Evolutionary conservation across 202 grass and related monocot genomes (phyloP).

Genomic region (Zizania palustris): DNA sequence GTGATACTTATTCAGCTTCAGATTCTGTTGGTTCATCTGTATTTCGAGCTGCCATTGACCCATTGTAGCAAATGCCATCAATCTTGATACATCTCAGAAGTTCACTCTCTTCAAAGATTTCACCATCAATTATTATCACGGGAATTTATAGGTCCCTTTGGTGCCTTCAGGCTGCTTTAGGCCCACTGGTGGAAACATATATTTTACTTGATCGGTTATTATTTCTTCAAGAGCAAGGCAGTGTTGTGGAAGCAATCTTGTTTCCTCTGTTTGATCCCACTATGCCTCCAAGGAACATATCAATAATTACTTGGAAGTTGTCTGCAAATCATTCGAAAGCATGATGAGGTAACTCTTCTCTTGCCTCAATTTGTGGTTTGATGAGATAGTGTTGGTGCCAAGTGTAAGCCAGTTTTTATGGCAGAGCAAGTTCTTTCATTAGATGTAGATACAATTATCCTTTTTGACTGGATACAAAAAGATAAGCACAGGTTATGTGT

Average conservation of each 20-base stretch:
- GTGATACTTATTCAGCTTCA: constrained; percentile 17
- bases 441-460: constrained; percentile 24
- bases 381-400: constrained; percentile 22
- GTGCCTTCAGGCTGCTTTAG: constrained; percentile 88
- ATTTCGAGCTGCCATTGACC: constrained; percentile 25
- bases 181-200: constrained; percentile 90
- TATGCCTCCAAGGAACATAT: constrained; percentile 84
- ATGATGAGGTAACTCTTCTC: constrained; percentile 52
- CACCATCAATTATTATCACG: constrained; percentile 42
- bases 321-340: constrained; percentile 39
- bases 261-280: constrained; percentile 86
- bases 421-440: constrained; percentile 28
- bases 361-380: constrained; percentile 32
- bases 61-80: constrained; percentile 33
- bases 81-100: constrained; percentile 41
- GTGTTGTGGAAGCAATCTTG: constrained; percentile 58
- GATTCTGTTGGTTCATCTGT: constrained; percentile 25
- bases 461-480: constrained; percentile 11
- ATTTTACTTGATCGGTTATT: constrained; percentile 91
- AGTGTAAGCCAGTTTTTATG: constrained; percentile 26
- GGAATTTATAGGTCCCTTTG: constrained; percentile 92
- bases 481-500: background rate
- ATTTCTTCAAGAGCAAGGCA: constrained; percentile 81
- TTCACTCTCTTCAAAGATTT: constrained; percentile 83
- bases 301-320: constrained; percentile 67